Conservation (phyloP, 2,329 filamentous ascomycete species). For the Botrytis aclada region DNA sequence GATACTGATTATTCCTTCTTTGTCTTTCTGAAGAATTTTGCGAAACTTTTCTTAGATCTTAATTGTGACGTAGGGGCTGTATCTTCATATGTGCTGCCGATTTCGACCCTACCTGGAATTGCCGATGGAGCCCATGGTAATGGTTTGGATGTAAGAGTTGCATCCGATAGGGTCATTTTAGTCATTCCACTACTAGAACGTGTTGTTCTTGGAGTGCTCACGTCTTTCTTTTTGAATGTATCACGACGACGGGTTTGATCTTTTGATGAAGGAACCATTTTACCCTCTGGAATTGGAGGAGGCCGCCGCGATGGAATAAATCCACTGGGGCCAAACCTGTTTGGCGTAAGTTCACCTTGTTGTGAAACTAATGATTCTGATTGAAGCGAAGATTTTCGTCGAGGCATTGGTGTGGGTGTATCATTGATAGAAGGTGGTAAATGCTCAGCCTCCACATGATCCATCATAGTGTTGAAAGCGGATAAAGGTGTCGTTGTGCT, state of each 20-base stretch:
- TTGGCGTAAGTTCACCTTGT: slow-evolving; percentile 5
- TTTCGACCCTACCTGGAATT: slow-evolving; percentile 15
- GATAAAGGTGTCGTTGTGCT: slow-evolving; percentile 24
- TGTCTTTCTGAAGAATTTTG: slow-evolving; percentile 5
- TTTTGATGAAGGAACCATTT: background rate
- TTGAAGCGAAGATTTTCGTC: background rate
- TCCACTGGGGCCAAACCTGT: slow-evolving; percentile 14
- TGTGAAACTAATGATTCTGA: background rate
- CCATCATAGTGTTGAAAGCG: slow-evolving; percentile 26
- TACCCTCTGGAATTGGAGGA: slow-evolving; percentile 17
- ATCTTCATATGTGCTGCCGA: slow-evolving; percentile 5
- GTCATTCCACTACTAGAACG: background rate
- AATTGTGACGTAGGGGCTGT: background rate
- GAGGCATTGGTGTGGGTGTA: slow-evolving; percentile 7
- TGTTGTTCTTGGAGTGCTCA: background rate
- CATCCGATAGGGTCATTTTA: slow-evolving; percentile 9
- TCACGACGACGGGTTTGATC: background rate
- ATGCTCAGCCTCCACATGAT: slow-evolving; percentile 4
- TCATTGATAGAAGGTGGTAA: background rate
- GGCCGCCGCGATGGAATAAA: slow-evolving; percentile 19
- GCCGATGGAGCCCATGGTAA: slow-evolving; percentile 16
- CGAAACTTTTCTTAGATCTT: slow-evolving; percentile 13
- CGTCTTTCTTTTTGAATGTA: background rate
- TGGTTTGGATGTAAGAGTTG: slow-evolving; percentile 12
- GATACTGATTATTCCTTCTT: background rate